Percentiles rank a stretch among this genome's conserved stretches.
Evolutionary conservation across 108 stramenopile species (phyloP).

Genomic region (Discostella stelligeroides): DNA sequence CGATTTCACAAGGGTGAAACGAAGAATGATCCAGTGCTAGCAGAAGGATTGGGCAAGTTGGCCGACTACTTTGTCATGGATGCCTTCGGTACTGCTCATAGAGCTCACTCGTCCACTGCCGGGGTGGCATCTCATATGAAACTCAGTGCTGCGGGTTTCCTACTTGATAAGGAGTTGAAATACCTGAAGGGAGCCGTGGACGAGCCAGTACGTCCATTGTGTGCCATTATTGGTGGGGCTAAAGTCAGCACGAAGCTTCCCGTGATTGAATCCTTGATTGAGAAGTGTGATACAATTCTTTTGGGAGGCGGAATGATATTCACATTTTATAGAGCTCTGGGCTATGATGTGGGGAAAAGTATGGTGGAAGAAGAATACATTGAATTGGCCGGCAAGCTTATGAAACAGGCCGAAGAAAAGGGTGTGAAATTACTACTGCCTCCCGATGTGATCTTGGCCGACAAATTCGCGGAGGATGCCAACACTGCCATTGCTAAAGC

Average conservation of each 20-base stretch:
- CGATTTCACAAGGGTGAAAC: constrained; percentile 95
- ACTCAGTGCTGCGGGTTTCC: constrained; percentile 80
- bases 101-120: constrained; percentile 97
- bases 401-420: constrained; percentile 96
- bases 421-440: constrained; percentile 95
- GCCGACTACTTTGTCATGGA: constrained; percentile 98
- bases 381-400: constrained; percentile 82
- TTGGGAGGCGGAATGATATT: constrained; percentile 99
- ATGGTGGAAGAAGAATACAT: constrained; percentile 94
- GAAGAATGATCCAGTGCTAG: constrained; percentile 82
- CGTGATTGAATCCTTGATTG: constrained; percentile 95
- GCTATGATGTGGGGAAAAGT: constrained; percentile 87
- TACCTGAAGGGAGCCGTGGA: constrained; percentile 98
- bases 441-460: constrained; percentile 90
- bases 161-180: constrained; percentile 96
- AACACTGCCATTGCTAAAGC: constrained; percentile 79
- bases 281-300: constrained; percentile 94
- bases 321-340: constrained; percentile 97
- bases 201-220: constrained; percentile 92
- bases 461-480: constrained; percentile 90
- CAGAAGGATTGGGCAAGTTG: constrained; percentile 82
- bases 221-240: constrained; percentile 98
- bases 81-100: constrained; percentile 99
- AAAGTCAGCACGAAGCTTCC: constrained; percentile 99
- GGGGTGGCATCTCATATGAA: constrained; percentile 88